Conservation (phyloP, 1,284 basidiomycete genomes). For the Irpex sp. region DNA sequence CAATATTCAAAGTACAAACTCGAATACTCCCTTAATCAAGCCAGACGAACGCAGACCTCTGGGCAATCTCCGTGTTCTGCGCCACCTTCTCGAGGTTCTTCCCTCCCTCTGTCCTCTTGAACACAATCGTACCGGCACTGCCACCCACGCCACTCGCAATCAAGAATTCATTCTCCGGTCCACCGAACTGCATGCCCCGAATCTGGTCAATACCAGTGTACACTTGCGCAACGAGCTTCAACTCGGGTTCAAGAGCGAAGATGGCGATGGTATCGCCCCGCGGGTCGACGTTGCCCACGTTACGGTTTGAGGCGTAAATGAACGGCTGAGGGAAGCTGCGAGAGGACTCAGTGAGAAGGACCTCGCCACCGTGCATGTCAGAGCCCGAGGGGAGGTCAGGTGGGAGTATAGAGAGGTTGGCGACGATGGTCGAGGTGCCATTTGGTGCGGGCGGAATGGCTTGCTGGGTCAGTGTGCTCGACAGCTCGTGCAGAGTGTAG, state of each 20-base stretch:
- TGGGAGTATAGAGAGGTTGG: conserved; percentile 54
- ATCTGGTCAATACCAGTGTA: conserved; percentile 64
- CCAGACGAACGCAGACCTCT: conserved; percentile 51
- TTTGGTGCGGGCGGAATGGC: conserved; percentile 45
- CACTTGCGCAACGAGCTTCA: conserved; percentile 44
- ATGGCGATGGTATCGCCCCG: conserved; percentile 36
- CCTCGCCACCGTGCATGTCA: conserved; percentile 49
- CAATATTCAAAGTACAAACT: neutral
- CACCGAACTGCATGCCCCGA: conserved; percentile 59
- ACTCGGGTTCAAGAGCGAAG: conserved; percentile 24
- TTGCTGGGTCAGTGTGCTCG: conserved; percentile 63
- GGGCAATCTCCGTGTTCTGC: conserved; percentile 47
- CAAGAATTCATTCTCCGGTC: conserved; percentile 50
- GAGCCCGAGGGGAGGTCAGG: conserved; percentile 45
- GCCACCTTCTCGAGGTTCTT: conserved; percentile 47
- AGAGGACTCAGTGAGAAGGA: conserved; percentile 29
- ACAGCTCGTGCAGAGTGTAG: conserved; percentile 61
- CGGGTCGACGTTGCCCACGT: conserved; percentile 31
- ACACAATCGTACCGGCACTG: conserved; percentile 51
- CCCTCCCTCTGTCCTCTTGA: conserved; percentile 51
- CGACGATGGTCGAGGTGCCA: conserved; percentile 43
- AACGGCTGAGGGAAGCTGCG: conserved; percentile 29
- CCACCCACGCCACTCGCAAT: conserved; percentile 51
- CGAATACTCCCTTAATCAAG: neutral
- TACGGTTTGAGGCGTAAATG: conserved; percentile 38